Evolutionary conservation across 108 stramenopile genomes (phyloP).

Genomic region (Nannochloropsis salina): DNA sequence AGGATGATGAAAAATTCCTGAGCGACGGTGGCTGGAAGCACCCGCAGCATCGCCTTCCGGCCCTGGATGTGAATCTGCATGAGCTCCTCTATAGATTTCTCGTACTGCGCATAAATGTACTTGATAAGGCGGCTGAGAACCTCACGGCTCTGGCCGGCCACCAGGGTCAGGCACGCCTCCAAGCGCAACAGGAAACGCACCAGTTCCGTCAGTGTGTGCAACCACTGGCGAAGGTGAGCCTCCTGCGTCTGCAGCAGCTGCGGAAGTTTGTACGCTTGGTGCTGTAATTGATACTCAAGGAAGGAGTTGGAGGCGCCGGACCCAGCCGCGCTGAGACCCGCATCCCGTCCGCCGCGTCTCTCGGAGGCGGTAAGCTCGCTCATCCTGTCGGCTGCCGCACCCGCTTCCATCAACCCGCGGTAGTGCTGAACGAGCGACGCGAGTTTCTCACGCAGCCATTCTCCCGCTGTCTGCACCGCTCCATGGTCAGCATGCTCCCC

Average conservation of each 20-base stretch:
- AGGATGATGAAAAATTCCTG: slow-evolving; percentile 17
- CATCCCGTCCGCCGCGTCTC: neutral
- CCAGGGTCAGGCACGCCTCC: neutral
- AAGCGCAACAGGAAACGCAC: neutral
- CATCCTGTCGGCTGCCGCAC: neutral
- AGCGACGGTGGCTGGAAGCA: neutral
- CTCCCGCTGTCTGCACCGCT: neutral
- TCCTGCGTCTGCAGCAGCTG: slow-evolving; percentile 6
- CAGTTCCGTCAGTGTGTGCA: neutral
- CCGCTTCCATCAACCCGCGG: neutral
- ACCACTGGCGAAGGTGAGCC: neutral
- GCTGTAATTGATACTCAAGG: slow-evolving; percentile 10
- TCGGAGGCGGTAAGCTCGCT: neutral
- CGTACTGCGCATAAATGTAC: neutral
- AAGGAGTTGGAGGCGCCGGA: neutral
- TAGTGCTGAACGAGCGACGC: neutral
- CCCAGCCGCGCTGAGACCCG: neutral
- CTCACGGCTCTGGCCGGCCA: neutral
- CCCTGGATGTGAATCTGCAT: neutral
- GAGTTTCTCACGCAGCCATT: neutral
- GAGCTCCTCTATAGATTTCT: neutral
- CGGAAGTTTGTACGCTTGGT: neutral
- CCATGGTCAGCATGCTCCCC: too few species aligned
- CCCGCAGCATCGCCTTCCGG: neutral
- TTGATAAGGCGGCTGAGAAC: neutral